Evolutionary conservation across 257 asterid species (phyloP).

Genomic region (Ehretia macrophylla): DNA sequence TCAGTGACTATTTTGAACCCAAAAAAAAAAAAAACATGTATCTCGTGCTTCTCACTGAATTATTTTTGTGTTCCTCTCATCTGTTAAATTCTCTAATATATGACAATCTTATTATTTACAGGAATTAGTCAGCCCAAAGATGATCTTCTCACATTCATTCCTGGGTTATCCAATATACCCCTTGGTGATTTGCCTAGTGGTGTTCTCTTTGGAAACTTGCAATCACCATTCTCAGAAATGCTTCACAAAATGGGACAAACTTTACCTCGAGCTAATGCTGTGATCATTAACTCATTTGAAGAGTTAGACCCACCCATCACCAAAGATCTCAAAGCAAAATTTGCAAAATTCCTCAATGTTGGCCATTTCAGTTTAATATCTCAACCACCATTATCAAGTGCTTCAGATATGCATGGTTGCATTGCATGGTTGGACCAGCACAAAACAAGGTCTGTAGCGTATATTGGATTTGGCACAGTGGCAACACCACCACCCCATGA

Average conservation of each 20-base stretch:
- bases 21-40: too few relatives aligned
- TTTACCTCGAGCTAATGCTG: slow-evolving; percentile 37
- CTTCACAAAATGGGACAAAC: slow-evolving; percentile 43
- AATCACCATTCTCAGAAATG: slow-evolving; percentile 33
- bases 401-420: slow-evolving; percentile 34
- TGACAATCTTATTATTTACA: background rate
- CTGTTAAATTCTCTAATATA: too few relatives aligned
- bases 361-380: slow-evolving; percentile 51
- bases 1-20: too few relatives aligned
- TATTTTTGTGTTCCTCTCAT: background rate
- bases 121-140: slow-evolving; percentile 21
- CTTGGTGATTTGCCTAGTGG: slow-evolving; percentile 42
- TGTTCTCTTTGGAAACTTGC: slow-evolving; percentile 24
- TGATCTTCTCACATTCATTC: slow-evolving; percentile 38
- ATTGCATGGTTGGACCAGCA: slow-evolving; percentile 52
- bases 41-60: background rate
- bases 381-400: slow-evolving; percentile 7
- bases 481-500: slow-evolving; percentile 47
- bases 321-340: slow-evolving; percentile 38
- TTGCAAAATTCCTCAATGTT: slow-evolving; percentile 50
- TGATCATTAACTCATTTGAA: slow-evolving; percentile 63
- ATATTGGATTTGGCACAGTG: slow-evolving; percentile 50
- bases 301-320: slow-evolving; percentile 55
- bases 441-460: slow-evolving; percentile 35
- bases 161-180: slow-evolving; percentile 47